Percentiles rank a stretch among this genome's conserved stretches.
phyloP scores from a whole-genome alignment of 164 flowering plant species.

The Pachysandra terminalis region DNA sequence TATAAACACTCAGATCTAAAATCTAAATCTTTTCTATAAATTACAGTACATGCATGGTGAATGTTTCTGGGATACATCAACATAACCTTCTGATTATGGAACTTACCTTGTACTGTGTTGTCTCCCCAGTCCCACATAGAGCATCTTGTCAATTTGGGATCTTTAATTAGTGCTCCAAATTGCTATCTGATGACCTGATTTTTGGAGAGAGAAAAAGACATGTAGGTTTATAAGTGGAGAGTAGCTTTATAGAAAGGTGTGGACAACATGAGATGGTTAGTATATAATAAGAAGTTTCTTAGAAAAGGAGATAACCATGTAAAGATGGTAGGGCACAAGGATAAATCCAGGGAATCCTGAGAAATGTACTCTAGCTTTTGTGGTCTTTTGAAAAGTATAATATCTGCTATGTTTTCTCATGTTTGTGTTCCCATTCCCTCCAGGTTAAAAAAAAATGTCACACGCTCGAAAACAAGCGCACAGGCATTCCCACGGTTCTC shows the following conservation, averaged over 20 bases:
- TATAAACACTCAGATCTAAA: no score
- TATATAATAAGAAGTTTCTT: slow-evolving; percentile 45
- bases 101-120: slow-evolving; percentile 2
- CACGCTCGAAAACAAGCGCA: neutral
- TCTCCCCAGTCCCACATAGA: neutral
- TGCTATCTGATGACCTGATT: slow-evolving; percentile 7
- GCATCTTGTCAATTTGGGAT: slow-evolving; percentile 2
- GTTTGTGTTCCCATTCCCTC: slow-evolving; percentile 17
- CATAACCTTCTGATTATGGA: no score
- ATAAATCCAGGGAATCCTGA: slow-evolving; percentile 23
- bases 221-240: slow-evolving; percentile 22
- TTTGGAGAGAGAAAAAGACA: slow-evolving; percentile 5
- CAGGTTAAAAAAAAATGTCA: neutral
- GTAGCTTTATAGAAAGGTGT: slow-evolving; percentile 37
- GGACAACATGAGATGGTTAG: slow-evolving; percentile 31
- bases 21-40: no score
- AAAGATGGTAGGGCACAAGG: slow-evolving; percentile 49
- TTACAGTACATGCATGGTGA: no score
- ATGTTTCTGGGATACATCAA: no score
- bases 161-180: slow-evolving; percentile 9
- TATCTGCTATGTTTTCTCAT: slow-evolving; percentile 19
- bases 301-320: slow-evolving; percentile 33
- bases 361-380: slow-evolving; percentile 33
- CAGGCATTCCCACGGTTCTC: neutral
- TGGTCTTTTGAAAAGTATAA: slow-evolving; percentile 26